Evolutionary conservation across 371 early-diverging fungal genomes (phyloP).

Genomic region (Sporodiniella umbellata): DNA sequence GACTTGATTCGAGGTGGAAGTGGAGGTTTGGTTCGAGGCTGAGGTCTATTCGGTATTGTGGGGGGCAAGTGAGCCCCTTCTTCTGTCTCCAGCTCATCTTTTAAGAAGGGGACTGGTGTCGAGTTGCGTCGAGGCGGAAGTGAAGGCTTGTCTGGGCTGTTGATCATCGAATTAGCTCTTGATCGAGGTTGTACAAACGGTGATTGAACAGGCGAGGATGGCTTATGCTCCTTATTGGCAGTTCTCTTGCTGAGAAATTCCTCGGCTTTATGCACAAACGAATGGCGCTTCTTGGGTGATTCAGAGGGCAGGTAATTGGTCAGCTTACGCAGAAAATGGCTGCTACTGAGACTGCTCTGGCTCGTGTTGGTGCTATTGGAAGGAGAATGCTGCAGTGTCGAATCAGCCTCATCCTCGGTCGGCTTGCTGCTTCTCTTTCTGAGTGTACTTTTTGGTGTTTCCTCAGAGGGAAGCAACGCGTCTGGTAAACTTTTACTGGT

Average conservation of each 20-base stretch:
- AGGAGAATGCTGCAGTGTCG: too few species aligned
- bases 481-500: too few species aligned
- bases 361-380: too few species aligned
- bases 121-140: slow-evolving; percentile 12
- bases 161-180: neutral
- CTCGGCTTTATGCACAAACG: slow-evolving; percentile 3
- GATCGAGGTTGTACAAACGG: slow-evolving; percentile 2
- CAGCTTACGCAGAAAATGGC: slow-evolving; percentile 11
- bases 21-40: neutral
- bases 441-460: neutral
- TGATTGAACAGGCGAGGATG: neutral
- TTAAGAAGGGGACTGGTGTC: neutral
- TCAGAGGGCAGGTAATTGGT: slow-evolving; percentile 10
- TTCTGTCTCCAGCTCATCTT: neutral
- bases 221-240: slow-evolving; percentile 5
- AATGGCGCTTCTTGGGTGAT: neutral
- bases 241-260: neutral
- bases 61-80: neutral
- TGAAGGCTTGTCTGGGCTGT: neutral
- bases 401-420: neutral
- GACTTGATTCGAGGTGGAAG: neutral
- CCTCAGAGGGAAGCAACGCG: too few species aligned
- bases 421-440: slow-evolving; percentile 12
- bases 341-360: neutral
- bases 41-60: neutral